These are phyloP conservation scores for Trebouxia gelatinosa DNA, from an alignment of 163 green algal species.

Conservation along the genomic window DNA sequence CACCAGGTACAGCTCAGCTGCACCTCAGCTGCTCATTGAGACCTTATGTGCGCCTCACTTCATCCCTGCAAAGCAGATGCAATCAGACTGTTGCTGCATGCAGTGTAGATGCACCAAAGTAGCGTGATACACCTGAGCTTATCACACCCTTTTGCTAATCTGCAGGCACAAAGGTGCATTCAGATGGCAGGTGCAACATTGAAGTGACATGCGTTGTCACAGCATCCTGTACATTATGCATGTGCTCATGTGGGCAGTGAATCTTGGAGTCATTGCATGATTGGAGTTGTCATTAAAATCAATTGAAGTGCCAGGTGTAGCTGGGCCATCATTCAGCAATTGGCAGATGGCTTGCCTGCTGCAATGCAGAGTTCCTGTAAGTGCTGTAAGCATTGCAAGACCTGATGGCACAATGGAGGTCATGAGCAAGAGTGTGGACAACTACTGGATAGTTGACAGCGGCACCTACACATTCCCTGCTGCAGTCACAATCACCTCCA, in stretches of 20 bases:
- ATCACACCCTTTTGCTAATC: neutral
- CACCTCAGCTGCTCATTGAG: neutral
- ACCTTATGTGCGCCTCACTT: neutral
- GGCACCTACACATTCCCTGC: constrained; percentile 24
- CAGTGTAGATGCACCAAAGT: neutral
- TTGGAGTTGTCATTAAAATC: no score
- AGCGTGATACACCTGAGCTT: neutral
- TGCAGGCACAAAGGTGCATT: neutral
- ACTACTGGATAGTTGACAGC: neutral
- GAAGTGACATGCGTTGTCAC: no score
- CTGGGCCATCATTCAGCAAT: neutral
- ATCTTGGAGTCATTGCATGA: no score
- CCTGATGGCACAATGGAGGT: neutral
- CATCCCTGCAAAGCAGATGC: neutral
- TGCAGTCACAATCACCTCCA: constrained; percentile 20
- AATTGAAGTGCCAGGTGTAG: no score
- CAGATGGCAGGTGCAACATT: neutral
- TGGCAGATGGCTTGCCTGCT: neutral
- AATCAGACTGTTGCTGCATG: neutral
- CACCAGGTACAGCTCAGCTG: no score
- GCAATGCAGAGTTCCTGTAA: neutral
- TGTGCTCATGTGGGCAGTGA: no score
- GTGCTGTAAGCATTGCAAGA: constrained; percentile 12
- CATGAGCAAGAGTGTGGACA: constrained; percentile 15
- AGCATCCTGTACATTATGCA: no score